These are phyloP conservation scores for Tillandsia leiboldiana DNA, from an alignment of 176 grass and related monocot species.

Conservation along the genomic window DNA sequence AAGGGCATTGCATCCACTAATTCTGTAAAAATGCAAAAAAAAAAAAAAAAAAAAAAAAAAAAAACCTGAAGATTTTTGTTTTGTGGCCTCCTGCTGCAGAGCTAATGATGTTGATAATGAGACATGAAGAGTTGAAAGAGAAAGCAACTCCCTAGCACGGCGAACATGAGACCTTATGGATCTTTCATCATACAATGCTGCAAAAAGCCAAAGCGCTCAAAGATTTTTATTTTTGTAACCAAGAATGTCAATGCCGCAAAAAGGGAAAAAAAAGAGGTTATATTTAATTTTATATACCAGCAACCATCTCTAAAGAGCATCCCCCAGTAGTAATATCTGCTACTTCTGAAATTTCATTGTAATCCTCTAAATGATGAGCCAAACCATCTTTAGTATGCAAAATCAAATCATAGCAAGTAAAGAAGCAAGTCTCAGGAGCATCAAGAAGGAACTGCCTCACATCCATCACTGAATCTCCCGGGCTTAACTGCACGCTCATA, in stretches of 20 bases:
- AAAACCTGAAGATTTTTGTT: constrained; percentile 63
- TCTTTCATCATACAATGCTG: constrained; percentile 96
- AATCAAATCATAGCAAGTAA: constrained; percentile 85
- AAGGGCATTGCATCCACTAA: background rate
- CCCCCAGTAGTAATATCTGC: constrained; percentile 81
- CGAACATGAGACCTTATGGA: constrained; percentile 87
- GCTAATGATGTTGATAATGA: constrained; percentile 75
- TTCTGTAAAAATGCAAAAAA: too few relatives aligned
- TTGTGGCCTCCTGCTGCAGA: constrained; percentile 72
- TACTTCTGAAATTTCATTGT: constrained; percentile 95
- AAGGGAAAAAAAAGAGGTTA: background rate
- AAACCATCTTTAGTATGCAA: constrained; percentile 78
- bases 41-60: constrained; percentile 1
- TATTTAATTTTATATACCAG: constrained; percentile 35
- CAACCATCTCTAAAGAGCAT: constrained; percentile 84
- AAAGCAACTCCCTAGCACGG: constrained; percentile 75
- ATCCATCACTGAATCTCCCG: constrained; percentile 90
- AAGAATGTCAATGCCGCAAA: background rate
- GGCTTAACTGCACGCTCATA: constrained; percentile 60
- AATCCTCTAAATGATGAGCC: constrained; percentile 78
- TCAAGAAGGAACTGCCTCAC: constrained; percentile 95
- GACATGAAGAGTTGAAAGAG: constrained; percentile 76
- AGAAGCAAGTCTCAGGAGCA: constrained; percentile 96
- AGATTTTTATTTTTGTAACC: background rate
- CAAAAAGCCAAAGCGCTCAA: background rate